phyloP scores from a whole-genome alignment of 139 green algal species.

The Asterochloris sp. region DNA sequence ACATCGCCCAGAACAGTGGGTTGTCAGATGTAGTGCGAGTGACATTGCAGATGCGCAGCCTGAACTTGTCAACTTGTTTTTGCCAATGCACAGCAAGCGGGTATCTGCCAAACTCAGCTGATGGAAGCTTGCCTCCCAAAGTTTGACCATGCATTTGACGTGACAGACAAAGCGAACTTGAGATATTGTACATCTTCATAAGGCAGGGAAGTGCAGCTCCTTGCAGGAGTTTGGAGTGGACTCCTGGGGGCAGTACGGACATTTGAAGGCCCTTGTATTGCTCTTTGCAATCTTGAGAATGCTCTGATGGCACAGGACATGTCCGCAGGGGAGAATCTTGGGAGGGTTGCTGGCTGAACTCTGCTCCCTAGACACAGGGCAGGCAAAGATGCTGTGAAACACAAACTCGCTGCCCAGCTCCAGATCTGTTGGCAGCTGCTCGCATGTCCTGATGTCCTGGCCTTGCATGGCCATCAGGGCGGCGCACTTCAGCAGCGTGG shows the following conservation, averaged over 20 bases:
- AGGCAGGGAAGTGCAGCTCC: slow-evolving; percentile 55
- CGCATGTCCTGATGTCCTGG: slow-evolving; percentile 24
- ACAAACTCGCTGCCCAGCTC: slow-evolving; percentile 84
- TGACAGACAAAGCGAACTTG: too few relatives aligned
- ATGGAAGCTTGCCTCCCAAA: too few relatives aligned
- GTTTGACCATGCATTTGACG: too few relatives aligned
- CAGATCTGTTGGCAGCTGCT: slow-evolving; percentile 90
- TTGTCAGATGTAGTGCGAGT: too few relatives aligned
- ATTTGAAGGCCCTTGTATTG: slow-evolving; percentile 81
- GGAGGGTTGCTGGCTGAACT: slow-evolving; percentile 80
- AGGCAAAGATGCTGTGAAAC: slow-evolving; percentile 92
- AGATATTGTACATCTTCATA: neutral
- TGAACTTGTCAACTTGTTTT: too few relatives aligned
- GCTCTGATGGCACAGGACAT: slow-evolving; percentile 83
- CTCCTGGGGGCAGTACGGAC: slow-evolving; percentile 94
- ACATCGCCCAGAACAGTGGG: too few relatives aligned
- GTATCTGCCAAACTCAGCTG: too few relatives aligned
- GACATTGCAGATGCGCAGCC: too few relatives aligned
- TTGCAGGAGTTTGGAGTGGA: slow-evolving; percentile 52
- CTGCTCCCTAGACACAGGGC: slow-evolving; percentile 86
- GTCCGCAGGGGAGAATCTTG: slow-evolving; percentile 90
- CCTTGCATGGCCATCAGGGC: slow-evolving; percentile 46
- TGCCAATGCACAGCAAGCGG: too few relatives aligned
- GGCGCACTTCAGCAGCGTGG: slow-evolving; percentile 84
- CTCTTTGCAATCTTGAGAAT: slow-evolving; percentile 80